Evolutionary conservation across 1,284 basidiomycete species (phyloP).

Genomic region (Ganoderma sinense): DNA sequence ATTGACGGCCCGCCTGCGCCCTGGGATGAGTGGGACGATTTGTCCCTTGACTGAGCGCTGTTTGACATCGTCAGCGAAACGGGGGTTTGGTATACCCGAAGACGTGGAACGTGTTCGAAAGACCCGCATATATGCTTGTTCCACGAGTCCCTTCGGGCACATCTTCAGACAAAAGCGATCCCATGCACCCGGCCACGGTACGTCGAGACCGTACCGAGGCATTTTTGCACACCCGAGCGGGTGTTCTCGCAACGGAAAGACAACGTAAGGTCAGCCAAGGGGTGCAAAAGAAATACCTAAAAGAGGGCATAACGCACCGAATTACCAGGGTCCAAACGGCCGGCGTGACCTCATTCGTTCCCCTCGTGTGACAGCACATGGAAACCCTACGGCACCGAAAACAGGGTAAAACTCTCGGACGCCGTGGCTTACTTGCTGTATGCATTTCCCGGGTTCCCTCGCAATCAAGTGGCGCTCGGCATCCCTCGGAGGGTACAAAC

Average conservation of each 20-base stretch:
- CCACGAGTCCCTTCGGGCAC: not conserved
- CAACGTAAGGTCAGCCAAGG: not conserved
- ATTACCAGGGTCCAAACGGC: not conserved
- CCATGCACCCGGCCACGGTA: not conserved
- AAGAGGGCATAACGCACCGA: conserved; percentile 7
- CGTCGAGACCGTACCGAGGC: not conserved
- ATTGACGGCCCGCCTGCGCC: not conserved
- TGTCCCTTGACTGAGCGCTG: not conserved
- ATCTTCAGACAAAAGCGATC: not conserved
- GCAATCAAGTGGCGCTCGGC: not conserved
- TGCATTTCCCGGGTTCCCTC: conserved; percentile 14
- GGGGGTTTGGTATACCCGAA: not conserved
- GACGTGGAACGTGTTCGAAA: conserved; percentile 4
- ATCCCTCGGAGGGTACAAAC: not conserved
- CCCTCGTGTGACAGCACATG: conserved; percentile 18
- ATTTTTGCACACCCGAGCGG: not conserved
- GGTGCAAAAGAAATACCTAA: not conserved
- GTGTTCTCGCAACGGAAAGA: not conserved
- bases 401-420: conserved; percentile 8
- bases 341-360: not conserved
- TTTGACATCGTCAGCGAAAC: conserved; percentile 2
- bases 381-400: conserved; percentile 8
- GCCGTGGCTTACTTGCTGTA: not conserved
- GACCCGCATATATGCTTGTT: not conserved
- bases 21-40: not conserved